Evolutionary conservation across 495 filamentous ascomycete species (phyloP).

Genomic region (Penicillium pancosmium): DNA sequence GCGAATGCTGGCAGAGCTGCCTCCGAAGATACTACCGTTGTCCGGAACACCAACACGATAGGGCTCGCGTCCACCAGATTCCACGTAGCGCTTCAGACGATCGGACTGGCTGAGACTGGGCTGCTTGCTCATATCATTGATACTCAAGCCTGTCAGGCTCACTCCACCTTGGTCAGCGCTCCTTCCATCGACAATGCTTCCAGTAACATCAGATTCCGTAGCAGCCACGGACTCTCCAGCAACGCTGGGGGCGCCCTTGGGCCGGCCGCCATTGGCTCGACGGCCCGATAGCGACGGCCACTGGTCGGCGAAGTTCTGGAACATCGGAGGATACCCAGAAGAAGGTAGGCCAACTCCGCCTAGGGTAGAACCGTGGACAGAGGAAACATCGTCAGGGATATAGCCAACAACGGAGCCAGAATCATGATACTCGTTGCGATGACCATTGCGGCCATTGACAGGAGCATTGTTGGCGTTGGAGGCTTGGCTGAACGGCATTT

Average conservation of each 20-base stretch:
- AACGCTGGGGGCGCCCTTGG: slow-evolving; percentile 71
- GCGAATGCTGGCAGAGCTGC: slow-evolving; percentile 66
- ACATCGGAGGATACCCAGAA: slow-evolving; percentile 93
- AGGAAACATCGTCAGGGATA: slow-evolving; percentile 96
- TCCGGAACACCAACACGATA: slow-evolving; percentile 52
- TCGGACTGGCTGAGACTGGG: slow-evolving; percentile 84
- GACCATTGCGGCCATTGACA: slow-evolving; percentile 53
- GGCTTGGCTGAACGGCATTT: slow-evolving; percentile 76
- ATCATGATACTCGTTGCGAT: slow-evolving; percentile 76
- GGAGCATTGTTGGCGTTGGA: slow-evolving; percentile 55
- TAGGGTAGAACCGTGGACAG: slow-evolving; percentile 88
- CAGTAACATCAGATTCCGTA: slow-evolving; percentile 81
- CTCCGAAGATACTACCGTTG: slow-evolving; percentile 72
- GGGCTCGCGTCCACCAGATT: slow-evolving; percentile 65
- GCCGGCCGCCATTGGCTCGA: slow-evolving; percentile 61
- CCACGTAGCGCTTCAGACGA: slow-evolving; percentile 84
- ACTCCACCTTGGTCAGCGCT: slow-evolving; percentile 82
- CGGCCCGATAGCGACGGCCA: slow-evolving; percentile 79
- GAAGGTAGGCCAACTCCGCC: slow-evolving; percentile 78
- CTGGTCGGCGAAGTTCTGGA: slow-evolving; percentile 85
- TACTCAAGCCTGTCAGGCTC: slow-evolving; percentile 76
- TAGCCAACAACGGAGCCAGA: slow-evolving; percentile 87
- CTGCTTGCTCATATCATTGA: slow-evolving; percentile 75
- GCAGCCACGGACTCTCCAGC: slow-evolving; percentile 89
- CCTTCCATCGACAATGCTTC: slow-evolving; percentile 69